phyloP scores from a whole-genome alignment of 129 eudicot species.

The Daucus carota region DH1_v3.0 NC_030388.2:25690001-25690500 shows the following conservation, averaged over 20 bases:
- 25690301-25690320: slow-evolving; percentile 74
- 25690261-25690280: slow-evolving; percentile 40
- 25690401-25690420: slow-evolving; percentile 83
- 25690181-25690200: slow-evolving; percentile 28
- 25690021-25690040: background rate
- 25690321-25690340: slow-evolving; percentile 54
- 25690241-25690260: slow-evolving; percentile 40
- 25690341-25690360: slow-evolving; percentile 41
- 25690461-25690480: slow-evolving; percentile 66
- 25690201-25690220: slow-evolving; percentile 41
- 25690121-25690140: slow-evolving; percentile 48
- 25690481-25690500: slow-evolving; percentile 66
- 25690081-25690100: slow-evolving; percentile 3
- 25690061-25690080: background rate
- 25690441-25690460: slow-evolving; percentile 78
- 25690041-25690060: background rate
- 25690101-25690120: background rate
- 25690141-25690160: slow-evolving; percentile 14
- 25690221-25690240: slow-evolving; percentile 51
- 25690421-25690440: slow-evolving; percentile 72
- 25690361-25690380: slow-evolving; percentile 36
- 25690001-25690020: background rate
- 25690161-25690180: slow-evolving; percentile 30
- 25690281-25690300: slow-evolving; percentile 85
- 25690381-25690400: slow-evolving; percentile 65